Conservation (phyloP, 1,284 basidiomycete genomes). For the Boletus mariae region DNA sequence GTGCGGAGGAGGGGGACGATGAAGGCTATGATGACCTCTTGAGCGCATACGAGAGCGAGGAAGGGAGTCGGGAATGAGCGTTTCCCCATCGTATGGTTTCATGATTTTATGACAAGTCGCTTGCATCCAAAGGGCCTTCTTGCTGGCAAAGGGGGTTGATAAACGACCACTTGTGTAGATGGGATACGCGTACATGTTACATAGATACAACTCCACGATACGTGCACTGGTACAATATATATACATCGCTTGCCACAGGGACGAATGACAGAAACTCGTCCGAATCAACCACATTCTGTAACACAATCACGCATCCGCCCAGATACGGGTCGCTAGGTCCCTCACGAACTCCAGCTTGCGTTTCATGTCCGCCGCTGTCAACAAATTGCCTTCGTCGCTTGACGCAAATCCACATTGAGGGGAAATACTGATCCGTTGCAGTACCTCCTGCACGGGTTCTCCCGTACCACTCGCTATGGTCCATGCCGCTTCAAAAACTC, state of each 20-base stretch:
- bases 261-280: background rate
- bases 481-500: constrained; percentile 63
- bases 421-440: constrained; percentile 64
- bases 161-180: background rate
- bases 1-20: constrained; percentile 70
- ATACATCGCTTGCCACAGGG: background rate
- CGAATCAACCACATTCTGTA: too few species aligned
- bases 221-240: background rate
- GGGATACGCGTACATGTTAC: background rate
- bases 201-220: background rate
- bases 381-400: constrained; percentile 58
- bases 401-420: constrained; percentile 77
- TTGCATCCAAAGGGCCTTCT: background rate
- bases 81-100: background rate
- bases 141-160: background rate
- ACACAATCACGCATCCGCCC: constrained; percentile 21
- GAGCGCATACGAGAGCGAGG: constrained; percentile 77
- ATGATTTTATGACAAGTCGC: background rate
- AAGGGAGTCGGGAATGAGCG: constrained; percentile 34
- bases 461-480: constrained; percentile 51
- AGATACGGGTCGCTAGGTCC: constrained; percentile 23
- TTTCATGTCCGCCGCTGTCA: constrained; percentile 22
- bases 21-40: constrained; percentile 74
- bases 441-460: constrained; percentile 50
- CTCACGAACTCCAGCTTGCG: constrained; percentile 24